Evolutionary conservation across 2,329 filamentous ascomycete genomes (phyloP), one percentile per base, ranked within the genome.

Genomic region (Colletotrichum sp.): DNA sequence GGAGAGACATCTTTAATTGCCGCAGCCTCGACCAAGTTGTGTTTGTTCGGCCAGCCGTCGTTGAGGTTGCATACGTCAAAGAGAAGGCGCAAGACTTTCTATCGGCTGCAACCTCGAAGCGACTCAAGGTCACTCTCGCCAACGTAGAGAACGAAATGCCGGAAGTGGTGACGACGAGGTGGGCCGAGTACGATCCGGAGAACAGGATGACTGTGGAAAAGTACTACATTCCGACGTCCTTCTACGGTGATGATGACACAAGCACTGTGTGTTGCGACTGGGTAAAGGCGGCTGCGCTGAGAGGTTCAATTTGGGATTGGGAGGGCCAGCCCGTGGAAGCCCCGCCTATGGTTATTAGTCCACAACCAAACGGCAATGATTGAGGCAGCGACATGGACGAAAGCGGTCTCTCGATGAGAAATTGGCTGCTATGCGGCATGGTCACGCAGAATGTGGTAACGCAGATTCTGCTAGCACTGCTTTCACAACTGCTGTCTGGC

Each of bases 231-330:
- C 85, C 86, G 26, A 81, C 81, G 16, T 80, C 82, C 8, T 86
- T 84, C 74, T 85, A 85, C 61, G 83, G 83, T 6, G 85, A 87
- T 71, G 85, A 86, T 77, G 80, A 80, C 57, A 77, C 79, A 2
- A 78, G 78, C 13, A 81, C 85, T 75, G 72, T 86, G 61, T 87
- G 87, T 70, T 84, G 85, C 71, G 76, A 81, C 5, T 87, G 85
- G 83, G 83, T 87, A n/a, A 85, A 81, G 76, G 81, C 82, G 13
- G 83, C 82, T 26, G 85, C 86, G 6, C 77, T 88, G 74, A 80
- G 83, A 52, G 87, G 86, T n/a, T 84, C 80, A 55, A 74, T 87
- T 15, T 87, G 84, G 85, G 75, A 80, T 34, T 85, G 83, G 82
- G 64, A 80, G 67, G 81, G 81, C 5, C 55, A 70, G 18, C 32